These are phyloP conservation scores for Naegleria fowleri DNA, from an alignment of 208 protist species.

Conservation along the genomic window DNA sequence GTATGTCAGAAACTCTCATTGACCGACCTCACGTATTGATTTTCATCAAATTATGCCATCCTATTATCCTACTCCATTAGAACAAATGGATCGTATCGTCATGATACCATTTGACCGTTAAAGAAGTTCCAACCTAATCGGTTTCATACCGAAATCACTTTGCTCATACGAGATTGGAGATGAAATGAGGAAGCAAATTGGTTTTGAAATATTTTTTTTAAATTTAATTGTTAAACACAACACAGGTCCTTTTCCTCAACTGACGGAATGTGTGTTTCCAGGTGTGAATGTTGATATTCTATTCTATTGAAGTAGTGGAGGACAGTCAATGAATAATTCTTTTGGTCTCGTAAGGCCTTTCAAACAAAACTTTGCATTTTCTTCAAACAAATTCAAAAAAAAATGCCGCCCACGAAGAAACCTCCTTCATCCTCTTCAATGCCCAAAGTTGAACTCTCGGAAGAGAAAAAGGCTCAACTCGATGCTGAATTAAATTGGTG, in stretches of 20 bases:
- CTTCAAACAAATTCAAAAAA: too few species aligned
- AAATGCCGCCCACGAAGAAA: background rate
- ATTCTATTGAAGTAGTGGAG: too few species aligned
- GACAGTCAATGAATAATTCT: too few species aligned
- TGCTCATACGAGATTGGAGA: background rate
- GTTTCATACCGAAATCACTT: too few species aligned
- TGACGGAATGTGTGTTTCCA: too few species aligned
- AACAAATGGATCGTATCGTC: background rate
- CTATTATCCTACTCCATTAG: background rate
- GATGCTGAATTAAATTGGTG: background rate
- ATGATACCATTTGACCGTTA: background rate
- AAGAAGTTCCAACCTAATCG: background rate
- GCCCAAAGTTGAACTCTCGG: background rate
- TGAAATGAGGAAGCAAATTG: background rate
- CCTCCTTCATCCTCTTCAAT: background rate
- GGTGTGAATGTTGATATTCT: too few species aligned
- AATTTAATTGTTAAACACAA: background rate
- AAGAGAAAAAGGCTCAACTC: background rate
- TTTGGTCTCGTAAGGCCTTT: too few species aligned
- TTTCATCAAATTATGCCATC: background rate
- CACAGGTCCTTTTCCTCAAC: too few species aligned
- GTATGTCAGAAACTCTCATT: background rate
- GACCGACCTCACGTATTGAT: background rate
- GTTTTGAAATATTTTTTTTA: background rate
- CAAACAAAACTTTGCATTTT: background rate